Evolutionary conservation across 2,329 filamentous ascomycete genomes (phyloP).

Genomic region (Fusarium denticulatum): DNA sequence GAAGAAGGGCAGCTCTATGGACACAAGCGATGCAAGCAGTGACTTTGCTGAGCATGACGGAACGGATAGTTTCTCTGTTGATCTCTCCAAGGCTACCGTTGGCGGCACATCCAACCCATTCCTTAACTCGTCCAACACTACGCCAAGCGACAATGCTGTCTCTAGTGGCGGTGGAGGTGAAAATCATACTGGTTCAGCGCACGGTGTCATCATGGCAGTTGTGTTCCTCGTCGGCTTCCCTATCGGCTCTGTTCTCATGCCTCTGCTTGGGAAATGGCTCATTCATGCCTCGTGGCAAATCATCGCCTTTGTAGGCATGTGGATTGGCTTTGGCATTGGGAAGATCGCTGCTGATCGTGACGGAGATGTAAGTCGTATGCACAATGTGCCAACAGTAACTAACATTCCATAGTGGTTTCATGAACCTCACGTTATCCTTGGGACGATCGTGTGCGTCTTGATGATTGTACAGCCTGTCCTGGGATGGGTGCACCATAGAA

Average conservation of each 20-base stretch:
- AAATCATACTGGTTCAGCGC: neutral
- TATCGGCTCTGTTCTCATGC: neutral
- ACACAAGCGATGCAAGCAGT: neutral
- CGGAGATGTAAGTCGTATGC: neutral
- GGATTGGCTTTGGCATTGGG: neutral
- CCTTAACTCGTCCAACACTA: neutral
- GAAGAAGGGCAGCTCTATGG: neutral
- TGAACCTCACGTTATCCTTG: neutral
- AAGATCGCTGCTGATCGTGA: neutral
- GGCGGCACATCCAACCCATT: neutral
- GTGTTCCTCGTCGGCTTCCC: neutral
- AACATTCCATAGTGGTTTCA: neutral
- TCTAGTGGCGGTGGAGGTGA: neutral
- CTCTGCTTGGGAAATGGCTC: neutral
- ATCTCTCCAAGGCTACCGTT: neutral
- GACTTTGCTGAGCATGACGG: neutral
- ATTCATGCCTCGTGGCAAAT: constrained; percentile 4
- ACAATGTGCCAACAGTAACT: rapidly evolving
- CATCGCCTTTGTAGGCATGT: neutral
- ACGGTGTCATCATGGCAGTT: neutral
- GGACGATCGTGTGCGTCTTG: neutral
- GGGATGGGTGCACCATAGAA: constrained; percentile 2
- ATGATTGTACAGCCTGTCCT: neutral
- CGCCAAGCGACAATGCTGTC: neutral
- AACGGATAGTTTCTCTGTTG: neutral